Evolutionary conservation across 1,284 basidiomycete genomes (phyloP), one percentile per base, ranked within the genome.

Genomic region (Tilletia walkeri): DNA sequence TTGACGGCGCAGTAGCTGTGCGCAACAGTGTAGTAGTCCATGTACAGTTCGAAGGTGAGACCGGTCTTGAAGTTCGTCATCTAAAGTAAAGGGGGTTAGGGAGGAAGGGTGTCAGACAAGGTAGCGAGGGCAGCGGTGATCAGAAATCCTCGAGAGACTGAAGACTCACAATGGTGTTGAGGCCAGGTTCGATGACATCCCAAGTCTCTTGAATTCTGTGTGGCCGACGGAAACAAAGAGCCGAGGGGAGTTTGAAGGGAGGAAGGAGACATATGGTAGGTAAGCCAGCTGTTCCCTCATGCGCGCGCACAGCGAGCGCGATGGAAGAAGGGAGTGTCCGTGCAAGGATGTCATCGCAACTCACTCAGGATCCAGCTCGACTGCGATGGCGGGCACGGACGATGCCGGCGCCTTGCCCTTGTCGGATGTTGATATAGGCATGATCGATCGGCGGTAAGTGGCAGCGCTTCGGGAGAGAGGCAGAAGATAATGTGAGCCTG

Each of bases 1-100:
- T 63, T 63, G 34, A 39, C 18, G 6, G 59, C 30, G 34, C 59
- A 63, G 59, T 63, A 63, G 16, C 34, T 18, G 36, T 38, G 36
- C 3, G 59, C 59, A 36, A 34, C 59, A 10, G 30, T 34, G 34
- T 63, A 63, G 36, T 63, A 63, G 34, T 63, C 59, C 59, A 63
- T 63, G 59, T 63, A 63, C 14, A 34, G 34, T 6, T 38, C 36
- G 34, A 63, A 63, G 30, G 34, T 41, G 12, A 63, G 36, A 36
- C 59, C 59, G 3, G 59, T 63, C 59, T 63, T 63, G 59, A 63
- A 63, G 36, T 63, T 38, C 2, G 30, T 63, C 59, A 63, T 63
- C 59, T 63, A n/a, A 53, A 53, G 16, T 7, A 9, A 14, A 39
- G 20, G 6, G 6, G 3, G 34, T 0, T 38, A 2, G 36, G 30